Evolutionary conservation across 352 stramenopile genomes (phyloP).

Genomic region (Globisporangium nagaii): DNA sequence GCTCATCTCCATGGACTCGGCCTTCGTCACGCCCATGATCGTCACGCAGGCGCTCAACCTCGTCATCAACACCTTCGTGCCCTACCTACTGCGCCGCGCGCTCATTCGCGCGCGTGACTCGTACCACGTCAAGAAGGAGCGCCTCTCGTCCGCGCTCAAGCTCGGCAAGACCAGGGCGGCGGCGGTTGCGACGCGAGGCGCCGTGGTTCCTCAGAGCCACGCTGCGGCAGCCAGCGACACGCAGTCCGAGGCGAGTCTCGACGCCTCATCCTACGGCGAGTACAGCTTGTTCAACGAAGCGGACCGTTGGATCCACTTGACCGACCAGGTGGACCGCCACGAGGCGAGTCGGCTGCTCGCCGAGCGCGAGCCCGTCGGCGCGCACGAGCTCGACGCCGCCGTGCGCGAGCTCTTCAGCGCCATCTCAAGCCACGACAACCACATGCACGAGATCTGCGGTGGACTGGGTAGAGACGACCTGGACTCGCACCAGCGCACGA

Average conservation of each 20-base stretch:
- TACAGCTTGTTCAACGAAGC: conserved; percentile 15
- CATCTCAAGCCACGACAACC: conserved; percentile 39
- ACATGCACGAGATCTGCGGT: conserved; percentile 48
- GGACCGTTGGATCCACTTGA: conserved; percentile 25
- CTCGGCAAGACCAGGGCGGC: conserved; percentile 7
- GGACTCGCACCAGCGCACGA: conserved; percentile 41
- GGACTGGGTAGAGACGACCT: conserved; percentile 30
- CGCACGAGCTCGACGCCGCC: conserved; percentile 28
- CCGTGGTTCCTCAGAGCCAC: not conserved
- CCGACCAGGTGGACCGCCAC: conserved; percentile 22
- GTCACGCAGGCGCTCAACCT: conserved; percentile 65
- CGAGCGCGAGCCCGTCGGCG: conserved; percentile 30
- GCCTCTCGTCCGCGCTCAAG: conserved; percentile 23
- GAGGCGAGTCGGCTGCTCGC: conserved; percentile 28
- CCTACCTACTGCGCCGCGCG: conserved; percentile 38
- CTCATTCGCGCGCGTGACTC: conserved; percentile 42
- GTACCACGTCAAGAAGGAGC: conserved; percentile 53
- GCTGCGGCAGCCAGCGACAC: not conserved
- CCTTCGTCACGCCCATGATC: conserved; percentile 66
- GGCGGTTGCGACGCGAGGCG: not conserved
- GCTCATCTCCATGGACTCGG: conserved; percentile 55
- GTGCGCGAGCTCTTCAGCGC: conserved; percentile 30
- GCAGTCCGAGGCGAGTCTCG: conserved; percentile 3
- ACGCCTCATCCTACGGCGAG: conserved; percentile 10
- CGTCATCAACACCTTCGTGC: conserved; percentile 64